Conservation (phyloP, 176 grass and related monocot species). For the Oryza rufipogon region DNA sequence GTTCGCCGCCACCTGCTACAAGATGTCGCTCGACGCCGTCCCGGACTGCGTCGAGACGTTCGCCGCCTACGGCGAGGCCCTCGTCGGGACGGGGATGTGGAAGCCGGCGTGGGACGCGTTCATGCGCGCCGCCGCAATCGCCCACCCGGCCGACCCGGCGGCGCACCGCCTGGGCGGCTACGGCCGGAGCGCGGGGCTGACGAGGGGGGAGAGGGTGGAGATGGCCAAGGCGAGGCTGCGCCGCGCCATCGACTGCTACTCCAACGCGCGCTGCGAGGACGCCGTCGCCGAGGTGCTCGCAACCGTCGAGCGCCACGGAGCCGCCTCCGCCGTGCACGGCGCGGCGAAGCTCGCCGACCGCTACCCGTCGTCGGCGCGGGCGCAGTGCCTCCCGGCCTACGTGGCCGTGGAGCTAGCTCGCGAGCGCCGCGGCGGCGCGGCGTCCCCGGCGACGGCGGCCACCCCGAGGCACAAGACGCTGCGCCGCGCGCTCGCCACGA, state of each 20-base stretch:
- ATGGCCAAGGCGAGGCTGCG: neutral
- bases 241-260: neutral
- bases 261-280: neutral
- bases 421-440: no score
- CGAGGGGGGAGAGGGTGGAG: neutral
- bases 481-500: neutral
- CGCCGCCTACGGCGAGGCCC: neutral
- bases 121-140: neutral
- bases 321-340: neutral
- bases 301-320: neutral
- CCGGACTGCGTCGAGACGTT: slow-evolving; percentile 12
- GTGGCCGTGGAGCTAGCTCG: neutral
- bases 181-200: neutral
- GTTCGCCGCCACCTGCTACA: no score
- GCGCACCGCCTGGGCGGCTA: neutral
- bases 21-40: neutral
- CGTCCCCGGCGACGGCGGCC: neutral
- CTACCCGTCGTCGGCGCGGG: neutral
- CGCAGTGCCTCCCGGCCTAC: neutral
- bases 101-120: neutral
- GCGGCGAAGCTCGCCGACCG: neutral
- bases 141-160: neutral
- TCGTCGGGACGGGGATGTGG: neutral
- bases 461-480: neutral
- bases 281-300: neutral